Percentiles rank a stretch among this genome's conserved stretches.
These are phyloP conservation scores for Hortaea werneckii DNA, from an alignment of 2,329 filamentous ascomycete genomes.

Conservation along the genomic window DNA sequence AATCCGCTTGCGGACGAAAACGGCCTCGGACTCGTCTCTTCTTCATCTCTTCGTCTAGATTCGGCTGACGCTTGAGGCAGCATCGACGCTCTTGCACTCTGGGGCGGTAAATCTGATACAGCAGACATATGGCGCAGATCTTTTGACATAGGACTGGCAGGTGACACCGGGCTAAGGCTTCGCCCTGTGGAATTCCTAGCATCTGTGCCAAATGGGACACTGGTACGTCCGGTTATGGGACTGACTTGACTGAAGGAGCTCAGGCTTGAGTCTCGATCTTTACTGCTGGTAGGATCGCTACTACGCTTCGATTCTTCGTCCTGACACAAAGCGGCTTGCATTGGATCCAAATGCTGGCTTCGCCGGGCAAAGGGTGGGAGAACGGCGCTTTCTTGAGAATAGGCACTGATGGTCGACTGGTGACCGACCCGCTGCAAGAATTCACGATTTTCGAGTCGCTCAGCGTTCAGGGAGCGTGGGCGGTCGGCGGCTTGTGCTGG, in stretches of 20 bases:
- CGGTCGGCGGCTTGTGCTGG: constrained; percentile 30
- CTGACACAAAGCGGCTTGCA: constrained; percentile 14
- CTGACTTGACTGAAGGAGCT: constrained; percentile 12
- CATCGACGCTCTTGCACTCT: neutral
- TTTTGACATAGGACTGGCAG: neutral
- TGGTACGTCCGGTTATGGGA: constrained; percentile 14
- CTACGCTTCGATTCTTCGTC: constrained; percentile 17
- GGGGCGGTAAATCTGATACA: neutral
- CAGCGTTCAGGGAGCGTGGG: constrained; percentile 35
- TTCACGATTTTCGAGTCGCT: constrained; percentile 38
- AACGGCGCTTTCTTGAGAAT: constrained; percentile 20
- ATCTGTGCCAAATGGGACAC: constrained; percentile 1
- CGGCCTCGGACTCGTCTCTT: neutral
- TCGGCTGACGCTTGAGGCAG: neutral
- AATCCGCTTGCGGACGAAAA: neutral
- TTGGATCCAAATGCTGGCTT: constrained; percentile 23
- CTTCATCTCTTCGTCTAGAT: neutral
- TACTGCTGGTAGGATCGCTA: constrained; percentile 16
- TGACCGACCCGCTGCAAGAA: constrained; percentile 37
- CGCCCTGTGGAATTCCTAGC: neutral
- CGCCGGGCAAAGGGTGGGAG: constrained; percentile 26
- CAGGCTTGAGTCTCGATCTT: constrained; percentile 6
- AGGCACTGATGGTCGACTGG: constrained; percentile 14
- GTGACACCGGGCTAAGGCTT: constrained; percentile 4
- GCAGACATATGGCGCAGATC: neutral